These are phyloP conservation scores for Cystofilobasidium capitatum DNA, from an alignment of 768 basidiomycete genomes.

Conservation along the genomic window DNA sequence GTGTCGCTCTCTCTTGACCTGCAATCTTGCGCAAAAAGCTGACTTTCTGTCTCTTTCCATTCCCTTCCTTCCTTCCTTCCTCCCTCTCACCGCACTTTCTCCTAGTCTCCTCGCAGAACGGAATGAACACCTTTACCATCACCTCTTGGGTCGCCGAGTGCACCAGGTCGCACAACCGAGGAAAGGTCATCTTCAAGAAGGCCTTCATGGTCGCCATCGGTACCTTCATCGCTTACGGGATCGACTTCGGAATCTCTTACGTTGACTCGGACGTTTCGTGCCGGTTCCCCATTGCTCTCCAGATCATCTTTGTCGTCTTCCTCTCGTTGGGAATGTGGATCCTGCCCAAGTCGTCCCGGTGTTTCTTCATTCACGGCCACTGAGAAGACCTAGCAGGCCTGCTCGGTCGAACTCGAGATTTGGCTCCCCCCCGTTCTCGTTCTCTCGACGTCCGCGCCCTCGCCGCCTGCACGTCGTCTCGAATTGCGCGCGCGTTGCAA, in stretches of 20 bases:
- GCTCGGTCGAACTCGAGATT: conserved; percentile 38
- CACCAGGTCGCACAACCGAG: conserved; percentile 44
- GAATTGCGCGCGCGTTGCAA: too few relatives aligned
- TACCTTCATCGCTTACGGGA: conserved; percentile 40
- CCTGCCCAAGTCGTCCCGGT: conserved; percentile 43
- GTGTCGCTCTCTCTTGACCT: background rate
- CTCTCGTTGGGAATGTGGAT: conserved; percentile 39
- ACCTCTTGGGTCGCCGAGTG: conserved; percentile 46
- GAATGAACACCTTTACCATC: conserved; percentile 44
- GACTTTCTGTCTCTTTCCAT: background rate
- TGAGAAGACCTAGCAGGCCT: conserved; percentile 33
- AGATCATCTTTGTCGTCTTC: conserved; percentile 41
- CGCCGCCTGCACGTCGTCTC: conserved; percentile 38
- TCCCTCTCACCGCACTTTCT: too few relatives aligned
- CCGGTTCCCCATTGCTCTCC: conserved; percentile 37
- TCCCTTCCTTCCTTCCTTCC: background rate
- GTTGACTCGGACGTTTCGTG: conserved; percentile 41
- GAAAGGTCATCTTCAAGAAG: conserved; percentile 44
- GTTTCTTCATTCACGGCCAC: conserved; percentile 41
- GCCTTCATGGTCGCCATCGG: conserved; percentile 43
- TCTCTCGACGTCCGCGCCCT: conserved; percentile 39
- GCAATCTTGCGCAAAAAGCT: background rate
- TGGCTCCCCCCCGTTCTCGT: conserved; percentile 40
- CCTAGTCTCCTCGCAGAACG: conserved; percentile 38
- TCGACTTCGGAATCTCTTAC: conserved; percentile 43